Percentiles rank a stretch among this genome's conserved stretches.
Conservation (phyloP, 1,139 yeast species). For the Pneumocystis carinii region DNA sequence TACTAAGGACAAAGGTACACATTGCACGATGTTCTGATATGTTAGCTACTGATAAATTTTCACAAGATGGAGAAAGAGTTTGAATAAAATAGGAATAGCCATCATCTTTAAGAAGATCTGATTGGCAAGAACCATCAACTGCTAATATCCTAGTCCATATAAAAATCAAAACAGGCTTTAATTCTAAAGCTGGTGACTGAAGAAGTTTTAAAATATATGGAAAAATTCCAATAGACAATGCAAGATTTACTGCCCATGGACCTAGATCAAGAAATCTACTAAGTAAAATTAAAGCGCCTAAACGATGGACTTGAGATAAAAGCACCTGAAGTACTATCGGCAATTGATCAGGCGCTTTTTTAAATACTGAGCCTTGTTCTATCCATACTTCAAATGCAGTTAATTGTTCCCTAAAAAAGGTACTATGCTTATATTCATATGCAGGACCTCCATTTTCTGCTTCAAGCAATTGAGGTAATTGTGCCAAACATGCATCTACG, state of each 20-base stretch:
- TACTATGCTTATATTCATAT: slow-evolving; percentile 63
- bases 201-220: slow-evolving; percentile 82
- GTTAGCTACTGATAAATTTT: slow-evolving; percentile 25
- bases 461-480: slow-evolving; percentile 26
- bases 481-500: slow-evolving; percentile 75
- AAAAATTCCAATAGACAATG: slow-evolving; percentile 85
- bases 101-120: slow-evolving; percentile 77
- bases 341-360: slow-evolving; percentile 80
- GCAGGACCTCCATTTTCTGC: slow-evolving; percentile 24
- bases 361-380: slow-evolving; percentile 67
- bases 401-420: slow-evolving; percentile 87
- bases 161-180: slow-evolving; percentile 84
- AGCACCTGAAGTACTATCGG: slow-evolving; percentile 89
- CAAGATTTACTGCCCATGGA: slow-evolving; percentile 92
- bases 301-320: slow-evolving; percentile 82
- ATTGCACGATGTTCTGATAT: slow-evolving; percentile 74
- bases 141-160: slow-evolving; percentile 98
- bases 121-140: slow-evolving; percentile 81
- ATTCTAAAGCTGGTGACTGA: slow-evolving; percentile 90
- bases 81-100: slow-evolving; percentile 79
- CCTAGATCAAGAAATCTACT: slow-evolving; percentile 85
- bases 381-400: slow-evolving; percentile 96
- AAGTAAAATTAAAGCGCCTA: slow-evolving; percentile 69
- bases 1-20: slow-evolving; percentile 79
- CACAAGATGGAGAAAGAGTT: slow-evolving; percentile 41